Conservation (phyloP, 2,329 filamentous ascomycete species). For the Alternaria dauci region DNA sequence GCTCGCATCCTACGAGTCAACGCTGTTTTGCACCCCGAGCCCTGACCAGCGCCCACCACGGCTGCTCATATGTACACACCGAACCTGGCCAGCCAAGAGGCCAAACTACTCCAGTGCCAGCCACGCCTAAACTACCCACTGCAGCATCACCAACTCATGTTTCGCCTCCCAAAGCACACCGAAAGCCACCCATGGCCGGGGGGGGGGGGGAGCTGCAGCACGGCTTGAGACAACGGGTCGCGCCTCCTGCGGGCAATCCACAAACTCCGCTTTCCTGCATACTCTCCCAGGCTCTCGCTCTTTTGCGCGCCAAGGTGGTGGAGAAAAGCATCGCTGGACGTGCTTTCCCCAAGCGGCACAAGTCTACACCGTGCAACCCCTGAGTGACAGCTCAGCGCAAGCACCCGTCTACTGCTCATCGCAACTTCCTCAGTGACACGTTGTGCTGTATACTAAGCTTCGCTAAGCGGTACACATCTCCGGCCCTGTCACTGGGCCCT, state of each 20-base stretch:
- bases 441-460: background rate
- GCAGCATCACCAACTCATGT: background rate
- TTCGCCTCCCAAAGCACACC: background rate
- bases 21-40: background rate
- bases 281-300: conserved; percentile 1
- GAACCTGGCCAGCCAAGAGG: too few species aligned
- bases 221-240: conserved; percentile 10
- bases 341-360: background rate
- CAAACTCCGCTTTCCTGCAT: conserved; percentile 15
- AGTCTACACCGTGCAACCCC: background rate
- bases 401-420: background rate
- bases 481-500: background rate
- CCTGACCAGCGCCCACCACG: conserved; percentile 2
- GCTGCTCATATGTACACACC: background rate
- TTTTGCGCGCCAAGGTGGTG: background rate
- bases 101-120: too few species aligned
- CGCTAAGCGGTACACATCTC: background rate
- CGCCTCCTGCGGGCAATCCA: conserved; percentile 9
- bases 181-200: background rate
- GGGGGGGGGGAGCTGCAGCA: conserved; percentile 10
- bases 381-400: background rate
- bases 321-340: background rate
- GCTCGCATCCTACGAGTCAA: conserved; percentile 17
- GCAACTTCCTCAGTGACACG: background rate
- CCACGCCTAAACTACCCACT: background rate